These are phyloP conservation scores for Paxillus ammoniavirescens DNA, from an alignment of 768 basidiomycete genomes.

Conservation along the genomic window DNA sequence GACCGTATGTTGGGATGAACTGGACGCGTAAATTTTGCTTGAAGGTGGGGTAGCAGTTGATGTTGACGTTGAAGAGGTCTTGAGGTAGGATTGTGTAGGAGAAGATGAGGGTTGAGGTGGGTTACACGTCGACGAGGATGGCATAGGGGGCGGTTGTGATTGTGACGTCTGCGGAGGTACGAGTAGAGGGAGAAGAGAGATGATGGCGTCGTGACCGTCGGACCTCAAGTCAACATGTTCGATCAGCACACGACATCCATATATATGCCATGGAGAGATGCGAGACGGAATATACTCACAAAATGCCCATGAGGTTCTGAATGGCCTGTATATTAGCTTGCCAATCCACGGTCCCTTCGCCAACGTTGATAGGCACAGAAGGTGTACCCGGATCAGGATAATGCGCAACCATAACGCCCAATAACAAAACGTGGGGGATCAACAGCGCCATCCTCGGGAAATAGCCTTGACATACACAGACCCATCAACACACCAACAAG, in stretches of 20 bases:
- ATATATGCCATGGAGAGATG: not conserved
- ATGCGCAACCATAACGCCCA: conserved; percentile 63
- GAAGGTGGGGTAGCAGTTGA: not conserved
- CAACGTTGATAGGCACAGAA: conserved; percentile 35
- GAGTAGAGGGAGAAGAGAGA: conserved; percentile 43
- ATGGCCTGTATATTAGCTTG: conserved; percentile 86
- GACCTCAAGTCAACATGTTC: conserved; percentile 40
- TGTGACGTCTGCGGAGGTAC: conserved; percentile 46
- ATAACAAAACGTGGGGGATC: conserved; percentile 60
- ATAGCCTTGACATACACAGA: conserved; percentile 49
- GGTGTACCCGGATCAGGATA: conserved; percentile 46
- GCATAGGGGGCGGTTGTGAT: conserved; percentile 48
- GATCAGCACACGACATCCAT: not conserved
- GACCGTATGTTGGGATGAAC: not conserved
- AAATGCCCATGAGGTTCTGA: conserved; percentile 86
- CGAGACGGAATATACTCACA: conserved; percentile 45
- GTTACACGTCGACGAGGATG: conserved; percentile 50
- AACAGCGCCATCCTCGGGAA: conserved; percentile 72
- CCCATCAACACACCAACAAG: not conserved
- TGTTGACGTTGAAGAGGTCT: conserved; percentile 28
- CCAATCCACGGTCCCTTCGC: conserved; percentile 76
- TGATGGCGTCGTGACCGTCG: conserved; percentile 54
- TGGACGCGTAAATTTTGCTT: not conserved
- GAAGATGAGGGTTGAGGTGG: conserved; percentile 52
- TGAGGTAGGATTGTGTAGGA: conserved; percentile 41